Evolutionary conservation across 2,329 filamentous ascomycete genomes (phyloP), one percentile per base, ranked within the genome.

Genomic region (Microcera coccophila): DNA sequence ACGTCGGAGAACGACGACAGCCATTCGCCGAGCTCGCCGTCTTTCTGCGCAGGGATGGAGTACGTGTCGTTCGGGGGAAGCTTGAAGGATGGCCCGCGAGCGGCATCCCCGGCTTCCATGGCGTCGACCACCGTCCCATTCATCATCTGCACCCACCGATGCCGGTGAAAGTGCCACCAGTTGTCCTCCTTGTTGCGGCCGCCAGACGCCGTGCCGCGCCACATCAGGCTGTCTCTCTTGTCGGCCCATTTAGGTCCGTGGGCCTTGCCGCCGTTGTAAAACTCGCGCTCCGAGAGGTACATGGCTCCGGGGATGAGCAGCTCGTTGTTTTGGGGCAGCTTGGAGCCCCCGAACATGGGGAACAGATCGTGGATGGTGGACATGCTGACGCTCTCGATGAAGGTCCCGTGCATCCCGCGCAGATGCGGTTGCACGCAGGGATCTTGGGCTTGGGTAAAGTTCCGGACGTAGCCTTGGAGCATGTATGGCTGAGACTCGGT

Each of bases 101-200:
- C 50, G 46, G 70, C 63, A 5, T 54, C 39, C 11, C 64, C 65
- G 3, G 63, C 55, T 51, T 83, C 76, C 3, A 75, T 76, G 5
- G 63, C 58, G 5, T 57, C 55, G 4, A 85, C 69, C 43, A 72
- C 74, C 7, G 82, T 85, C 10, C 71, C 76, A 53, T 90, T 89
- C 57, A 82, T 76, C 81, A 89, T 85, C 35, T 80, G 72, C 2
- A 88, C 75, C 58, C 90, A 87, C 2, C 86, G 82, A 58, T 89
- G 85, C 3, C 85, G 79, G 50, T 90, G 85, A 57, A 88, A 89
- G 0, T 80, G 76, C 10, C 71, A 76, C 85, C 85, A 90, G 54
- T 82, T 88, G 20, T 73, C 53, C 61, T 71, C 55, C 51, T 71
- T 66, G 51, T 85, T 81, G 29, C 66, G 65, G 1, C 82, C 83